Percentiles rank a stretch among this genome's conserved stretches.
These are phyloP conservation scores for Phytopythium montanum DNA, from an alignment of 352 stramenopile genomes.

Conservation along the genomic window DNA sequence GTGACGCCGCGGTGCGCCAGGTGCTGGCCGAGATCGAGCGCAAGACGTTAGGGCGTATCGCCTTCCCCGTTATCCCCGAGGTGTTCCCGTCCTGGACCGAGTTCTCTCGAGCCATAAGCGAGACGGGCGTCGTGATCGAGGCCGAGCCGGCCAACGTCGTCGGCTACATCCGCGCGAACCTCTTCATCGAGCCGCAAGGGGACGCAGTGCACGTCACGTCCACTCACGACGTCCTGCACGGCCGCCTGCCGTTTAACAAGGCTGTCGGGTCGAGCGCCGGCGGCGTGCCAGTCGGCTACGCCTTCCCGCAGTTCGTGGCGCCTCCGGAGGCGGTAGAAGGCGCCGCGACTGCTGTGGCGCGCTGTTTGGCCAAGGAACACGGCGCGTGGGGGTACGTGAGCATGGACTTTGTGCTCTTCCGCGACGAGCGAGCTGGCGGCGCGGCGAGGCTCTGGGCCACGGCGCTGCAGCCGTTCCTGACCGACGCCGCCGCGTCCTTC, in stretches of 20 bases:
- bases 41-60: conserved; percentile 23
- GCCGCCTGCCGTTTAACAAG: background rate
- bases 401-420: conserved; percentile 76
- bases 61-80: conserved; percentile 31
- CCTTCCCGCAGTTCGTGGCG: conserved; percentile 79
- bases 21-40: conserved; percentile 59
- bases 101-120: conserved; percentile 50
- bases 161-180: conserved; percentile 56
- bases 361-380: conserved; percentile 28
- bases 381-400: conserved; percentile 80
- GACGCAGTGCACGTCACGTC: conserved; percentile 53
- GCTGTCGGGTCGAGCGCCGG: background rate
- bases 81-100: conserved; percentile 60
- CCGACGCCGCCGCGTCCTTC: conserved; percentile 71
- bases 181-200: conserved; percentile 69
- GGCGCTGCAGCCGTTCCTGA: conserved; percentile 72
- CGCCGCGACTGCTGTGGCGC: conserved; percentile 47
- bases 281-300: conserved; percentile 34
- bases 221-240: conserved; percentile 56
- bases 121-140: conserved; percentile 82
- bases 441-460: conserved; percentile 68
- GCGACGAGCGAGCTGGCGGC: conserved; percentile 39
- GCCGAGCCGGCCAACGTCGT: conserved; percentile 39
- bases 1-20: conserved; percentile 49
- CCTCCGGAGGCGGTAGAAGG: conserved; percentile 70